Evolutionary conservation across 106 monocot species (phyloP).

Genomic region (Xerophyta viscosa): DNA sequence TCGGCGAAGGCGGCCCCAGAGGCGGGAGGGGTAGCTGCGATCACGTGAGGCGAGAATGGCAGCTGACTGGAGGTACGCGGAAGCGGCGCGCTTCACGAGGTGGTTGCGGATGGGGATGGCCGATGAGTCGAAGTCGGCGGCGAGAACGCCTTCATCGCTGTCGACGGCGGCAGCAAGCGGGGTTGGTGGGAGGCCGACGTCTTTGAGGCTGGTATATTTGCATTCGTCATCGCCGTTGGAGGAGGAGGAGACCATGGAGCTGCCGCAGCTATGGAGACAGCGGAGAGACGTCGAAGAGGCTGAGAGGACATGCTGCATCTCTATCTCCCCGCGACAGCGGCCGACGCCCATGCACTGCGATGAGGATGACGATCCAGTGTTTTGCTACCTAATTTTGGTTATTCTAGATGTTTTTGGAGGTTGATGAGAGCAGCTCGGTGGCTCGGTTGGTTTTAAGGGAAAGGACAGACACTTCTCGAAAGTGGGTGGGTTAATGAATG

Average conservation of each 20-base stretch:
- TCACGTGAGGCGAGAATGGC: constrained; percentile 35
- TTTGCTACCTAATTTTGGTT: no score
- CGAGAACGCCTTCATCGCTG: neutral
- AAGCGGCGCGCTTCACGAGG: constrained; percentile 58
- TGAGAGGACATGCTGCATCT: constrained; percentile 13
- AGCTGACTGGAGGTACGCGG: constrained; percentile 51
- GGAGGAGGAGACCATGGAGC: neutral
- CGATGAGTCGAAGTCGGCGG: constrained; percentile 28
- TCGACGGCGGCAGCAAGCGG: neutral
- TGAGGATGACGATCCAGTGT: no score
- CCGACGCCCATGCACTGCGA: no score
- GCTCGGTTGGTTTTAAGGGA: no score
- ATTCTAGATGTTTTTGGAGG: no score
- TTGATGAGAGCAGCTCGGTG: no score
- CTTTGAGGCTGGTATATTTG: constrained; percentile 55
- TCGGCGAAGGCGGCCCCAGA: constrained; percentile 18
- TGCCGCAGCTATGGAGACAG: neutral
- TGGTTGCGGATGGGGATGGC: constrained; percentile 41
- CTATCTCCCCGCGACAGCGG: no score
- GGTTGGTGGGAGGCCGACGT: constrained; percentile 14
- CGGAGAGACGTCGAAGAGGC: neutral
- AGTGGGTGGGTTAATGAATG: no score
- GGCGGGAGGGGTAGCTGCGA: constrained; percentile 21
- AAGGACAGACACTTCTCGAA: no score
- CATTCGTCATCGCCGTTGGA: neutral